Percentiles rank a stretch among this genome's conserved stretches.
phyloP scores from a whole-genome alignment of 192 early-diverging fungal genomes.

The Rhizophagus clarus region DNA sequence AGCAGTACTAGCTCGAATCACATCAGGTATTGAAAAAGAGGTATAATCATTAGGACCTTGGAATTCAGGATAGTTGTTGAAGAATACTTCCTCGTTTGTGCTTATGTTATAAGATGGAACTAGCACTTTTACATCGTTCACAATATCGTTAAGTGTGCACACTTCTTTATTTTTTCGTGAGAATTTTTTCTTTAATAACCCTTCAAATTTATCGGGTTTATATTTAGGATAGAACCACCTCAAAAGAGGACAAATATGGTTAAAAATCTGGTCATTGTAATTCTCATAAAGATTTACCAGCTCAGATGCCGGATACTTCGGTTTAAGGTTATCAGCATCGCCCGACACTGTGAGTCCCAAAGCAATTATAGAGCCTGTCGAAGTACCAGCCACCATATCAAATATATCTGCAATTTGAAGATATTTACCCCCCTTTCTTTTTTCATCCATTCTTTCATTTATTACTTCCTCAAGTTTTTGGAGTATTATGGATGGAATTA shows the following conservation, averaged over 20 bases:
- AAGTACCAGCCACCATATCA: slow-evolving; percentile 15
- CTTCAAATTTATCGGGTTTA: neutral
- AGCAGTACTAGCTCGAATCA: slow-evolving; percentile 1
- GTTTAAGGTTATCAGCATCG: neutral
- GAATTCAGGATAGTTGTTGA: neutral
- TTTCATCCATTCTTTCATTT: neutral
- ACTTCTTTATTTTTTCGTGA: too few species aligned
- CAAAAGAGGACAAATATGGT: too few species aligned
- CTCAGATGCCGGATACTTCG: neutral
- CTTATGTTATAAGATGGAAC: slow-evolving; percentile 11
- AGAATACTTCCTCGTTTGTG: neutral
- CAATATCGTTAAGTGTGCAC: neutral
- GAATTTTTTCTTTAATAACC: neutral
- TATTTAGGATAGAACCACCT: neutral
- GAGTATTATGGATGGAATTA: slow-evolving; percentile 14
- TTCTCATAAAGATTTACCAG: neutral
- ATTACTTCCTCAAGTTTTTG: neutral
- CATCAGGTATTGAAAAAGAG: neutral
- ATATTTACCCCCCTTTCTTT: too few species aligned
- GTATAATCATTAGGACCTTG: neutral
- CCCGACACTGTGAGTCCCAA: slow-evolving; percentile 1
- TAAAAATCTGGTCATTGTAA: neutral
- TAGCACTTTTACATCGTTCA: neutral
- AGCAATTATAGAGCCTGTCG: slow-evolving; percentile 17
- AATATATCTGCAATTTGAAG: neutral